Percentiles rank a stretch among this genome's conserved stretches.
Conservation (phyloP, 495 filamentous ascomycete species). For the Entonaema liquescens region DNA sequence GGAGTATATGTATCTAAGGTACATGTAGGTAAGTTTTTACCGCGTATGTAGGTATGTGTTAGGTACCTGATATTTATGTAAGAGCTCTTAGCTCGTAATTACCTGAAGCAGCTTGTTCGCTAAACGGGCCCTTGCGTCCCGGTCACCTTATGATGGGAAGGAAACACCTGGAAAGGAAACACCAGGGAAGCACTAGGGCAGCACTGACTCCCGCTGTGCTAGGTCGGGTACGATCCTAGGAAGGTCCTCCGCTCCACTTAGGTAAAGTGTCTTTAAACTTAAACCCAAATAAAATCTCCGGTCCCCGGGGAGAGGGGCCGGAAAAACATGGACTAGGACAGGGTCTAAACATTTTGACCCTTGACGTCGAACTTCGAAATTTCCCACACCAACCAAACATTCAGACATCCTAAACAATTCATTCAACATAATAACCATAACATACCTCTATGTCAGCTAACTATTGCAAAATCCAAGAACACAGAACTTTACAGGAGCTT, state of each 20-base stretch:
- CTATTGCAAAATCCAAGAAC: neutral
- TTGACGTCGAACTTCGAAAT: conserved; percentile 25
- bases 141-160: neutral
- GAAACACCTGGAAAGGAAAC: neutral
- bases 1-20: neutral
- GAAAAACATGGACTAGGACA: neutral
- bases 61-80: too few species aligned
- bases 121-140: neutral
- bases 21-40: neutral
- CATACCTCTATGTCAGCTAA: neutral
- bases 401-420: neutral
- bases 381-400: conserved; percentile 33
- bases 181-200: neutral
- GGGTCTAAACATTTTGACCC: conserved; percentile 12
- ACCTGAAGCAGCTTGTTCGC: neutral
- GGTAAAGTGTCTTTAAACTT: neutral
- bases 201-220: conserved; percentile 30
- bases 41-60: neutral
- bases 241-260: neutral
- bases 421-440: neutral
- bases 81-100: neutral
- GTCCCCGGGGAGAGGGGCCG: conserved; percentile 6
- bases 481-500: neutral
- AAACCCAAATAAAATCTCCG: conserved; percentile 24
- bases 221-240: conserved; percentile 15